Evolutionary conservation across 2,329 filamentous ascomycete species (phyloP), one percentile per base, ranked within the genome.

Genomic region (Ophiocordyceps polyrhachis-furcata): DNA sequence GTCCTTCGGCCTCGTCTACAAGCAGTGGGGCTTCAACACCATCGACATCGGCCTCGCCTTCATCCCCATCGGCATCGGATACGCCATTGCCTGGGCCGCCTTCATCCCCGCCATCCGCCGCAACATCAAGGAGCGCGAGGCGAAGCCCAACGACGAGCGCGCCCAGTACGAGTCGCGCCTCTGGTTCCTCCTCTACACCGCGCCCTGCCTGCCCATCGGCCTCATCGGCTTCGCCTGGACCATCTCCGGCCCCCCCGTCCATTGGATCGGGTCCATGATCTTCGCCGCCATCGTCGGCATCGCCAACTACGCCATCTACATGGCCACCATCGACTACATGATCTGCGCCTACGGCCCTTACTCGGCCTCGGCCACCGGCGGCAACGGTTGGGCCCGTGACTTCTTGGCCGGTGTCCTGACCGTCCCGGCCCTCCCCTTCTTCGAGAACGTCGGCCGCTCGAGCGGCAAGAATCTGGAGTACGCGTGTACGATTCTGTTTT

Each of bases 281-380:
- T 83, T 79, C 50, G 69, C 71, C 1, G 68, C 67, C 15, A 64
- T 83, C 41, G 76, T 86, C 43, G 82, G 79, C 20, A 78, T 86
- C 44, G 81, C 81, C 45, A 86, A 86, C 54, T 82, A 81, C 37
- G 65, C 73, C 31, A 83, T 83, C 47, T 84, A 84, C 62, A 82
- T 83, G 75, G 77, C 79, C 1, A 83, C 79, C 1, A 81, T 84
- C 50, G 79, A 86, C 58, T 86, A 86, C 62, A 83, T 84, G 73
- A 74, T 84, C 32, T 79, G 76, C 47, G 77, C 80, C 0, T 84
- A 85, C 53, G 82, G 81, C 0, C 74, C 75, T 0, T 85, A 83
- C 56, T 75, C 79, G 2, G 81, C 81, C 1, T 83, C 79, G 0
- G 82, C 82, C 1, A 85, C 81, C 0, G 82, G 81, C 38, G 81